phyloP scores from a whole-genome alignment of 2,329 filamentous ascomycete species.

The Xylaria multiplex region DNA sequence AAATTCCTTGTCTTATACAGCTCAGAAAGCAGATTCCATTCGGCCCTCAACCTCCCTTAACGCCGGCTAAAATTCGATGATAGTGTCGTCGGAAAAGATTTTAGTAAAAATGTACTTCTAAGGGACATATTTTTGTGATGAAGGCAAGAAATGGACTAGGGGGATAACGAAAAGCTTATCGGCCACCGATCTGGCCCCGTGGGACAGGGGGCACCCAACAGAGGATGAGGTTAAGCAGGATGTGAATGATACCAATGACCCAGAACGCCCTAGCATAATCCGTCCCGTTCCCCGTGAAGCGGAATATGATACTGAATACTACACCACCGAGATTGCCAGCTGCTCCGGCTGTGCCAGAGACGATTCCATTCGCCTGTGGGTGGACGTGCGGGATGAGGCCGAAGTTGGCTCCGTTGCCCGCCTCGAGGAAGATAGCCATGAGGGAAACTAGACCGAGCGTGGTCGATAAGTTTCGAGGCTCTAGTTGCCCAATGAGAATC shows the following conservation, averaged over 20 bases:
- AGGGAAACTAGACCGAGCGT: constrained; percentile 82
- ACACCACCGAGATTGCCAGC: constrained; percentile 87
- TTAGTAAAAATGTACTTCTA: not conserved
- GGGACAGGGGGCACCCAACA: constrained; percentile 65
- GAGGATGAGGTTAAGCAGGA: constrained; percentile 74
- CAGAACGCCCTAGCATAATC: constrained; percentile 78
- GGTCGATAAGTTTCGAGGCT: constrained; percentile 69
- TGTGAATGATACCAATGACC: constrained; percentile 82
- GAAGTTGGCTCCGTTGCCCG: constrained; percentile 87
- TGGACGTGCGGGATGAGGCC: constrained; percentile 87
- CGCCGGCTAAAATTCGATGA: constrained; percentile 7
- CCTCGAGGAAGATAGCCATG: constrained; percentile 84
- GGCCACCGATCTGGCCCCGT: constrained; percentile 61
- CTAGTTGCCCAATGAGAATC: constrained; percentile 70
- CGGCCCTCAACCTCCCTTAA: not conserved
- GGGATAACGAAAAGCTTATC: constrained; percentile 39
- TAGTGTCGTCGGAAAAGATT: not conserved
- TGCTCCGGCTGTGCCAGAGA: constrained; percentile 82
- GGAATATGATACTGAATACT: constrained; percentile 83
- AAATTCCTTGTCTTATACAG: not conserved
- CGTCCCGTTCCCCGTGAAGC: constrained; percentile 71
- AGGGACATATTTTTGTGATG: not conserved
- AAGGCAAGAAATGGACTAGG: not conserved
- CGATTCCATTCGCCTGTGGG: constrained; percentile 79
- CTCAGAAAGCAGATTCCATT: not conserved